These are phyloP conservation scores for Fusarium sublunatum DNA, from an alignment of 2,329 filamentous ascomycete genomes.

Conservation along the genomic window DNA sequence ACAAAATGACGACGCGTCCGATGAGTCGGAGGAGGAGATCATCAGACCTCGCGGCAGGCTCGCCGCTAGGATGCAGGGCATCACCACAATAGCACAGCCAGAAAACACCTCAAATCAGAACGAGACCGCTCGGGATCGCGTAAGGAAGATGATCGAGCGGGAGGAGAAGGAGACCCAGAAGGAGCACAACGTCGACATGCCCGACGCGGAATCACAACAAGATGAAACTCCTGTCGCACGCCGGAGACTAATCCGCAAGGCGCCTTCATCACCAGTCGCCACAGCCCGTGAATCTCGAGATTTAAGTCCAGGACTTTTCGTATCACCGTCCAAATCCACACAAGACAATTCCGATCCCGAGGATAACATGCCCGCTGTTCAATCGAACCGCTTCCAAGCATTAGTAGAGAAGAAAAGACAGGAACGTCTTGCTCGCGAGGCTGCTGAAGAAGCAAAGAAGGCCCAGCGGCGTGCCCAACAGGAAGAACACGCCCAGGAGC, in stretches of 20 bases:
- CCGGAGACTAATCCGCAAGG: conserved; percentile 54
- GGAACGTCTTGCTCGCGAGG: conserved; percentile 76
- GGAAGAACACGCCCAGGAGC: conserved; percentile 50
- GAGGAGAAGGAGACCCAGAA: conserved; percentile 44
- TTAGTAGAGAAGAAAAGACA: conserved; percentile 79
- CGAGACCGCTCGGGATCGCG: conserved; percentile 55
- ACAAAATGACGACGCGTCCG: conserved; percentile 60
- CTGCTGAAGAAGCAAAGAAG: conserved; percentile 62
- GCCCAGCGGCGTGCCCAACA: conserved; percentile 56
- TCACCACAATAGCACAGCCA: conserved; percentile 32
- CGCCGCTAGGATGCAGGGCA: conserved; percentile 70
- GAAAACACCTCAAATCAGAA: conserved; percentile 13
- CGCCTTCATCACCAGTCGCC: conserved; percentile 50
- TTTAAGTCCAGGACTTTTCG: conserved; percentile 63
- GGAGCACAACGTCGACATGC: conserved; percentile 45
- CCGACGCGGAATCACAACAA: conserved; percentile 54
- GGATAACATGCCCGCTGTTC: conserved; percentile 58
- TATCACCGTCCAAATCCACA: conserved; percentile 51
- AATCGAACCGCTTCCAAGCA: conserved; percentile 73
- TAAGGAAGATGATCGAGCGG: conserved; percentile 56
- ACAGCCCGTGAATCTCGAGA: conserved; percentile 41
- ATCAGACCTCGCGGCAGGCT: conserved; percentile 69
- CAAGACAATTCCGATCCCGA: conserved; percentile 57
- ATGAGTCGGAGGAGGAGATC: conserved; percentile 53
- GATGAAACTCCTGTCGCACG: conserved; percentile 56